Conservation (phyloP, 345 rosid genomes). For the Ceriops tagal region DNA sequence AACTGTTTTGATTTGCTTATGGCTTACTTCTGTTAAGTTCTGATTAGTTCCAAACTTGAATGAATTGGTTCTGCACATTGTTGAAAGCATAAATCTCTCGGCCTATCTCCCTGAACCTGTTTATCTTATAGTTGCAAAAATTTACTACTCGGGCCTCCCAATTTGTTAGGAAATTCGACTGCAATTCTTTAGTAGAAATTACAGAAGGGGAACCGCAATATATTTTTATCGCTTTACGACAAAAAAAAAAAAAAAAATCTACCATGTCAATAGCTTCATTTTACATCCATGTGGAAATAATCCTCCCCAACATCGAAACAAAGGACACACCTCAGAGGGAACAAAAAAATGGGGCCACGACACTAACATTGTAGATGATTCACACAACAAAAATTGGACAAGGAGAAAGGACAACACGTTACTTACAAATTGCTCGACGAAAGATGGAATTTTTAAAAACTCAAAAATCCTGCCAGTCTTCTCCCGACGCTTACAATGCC, state of each 20-base stretch:
- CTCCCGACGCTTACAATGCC: neutral
- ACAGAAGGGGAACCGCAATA: no score
- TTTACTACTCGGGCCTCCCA: no score
- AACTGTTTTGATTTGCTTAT: conserved; percentile 35
- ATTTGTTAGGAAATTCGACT: no score
- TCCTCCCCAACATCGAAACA: no score
- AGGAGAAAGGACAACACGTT: conserved; percentile 15
- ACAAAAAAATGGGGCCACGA: neutral
- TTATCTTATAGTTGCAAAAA: no score
- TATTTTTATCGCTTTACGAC: no score
- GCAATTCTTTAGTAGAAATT: no score
- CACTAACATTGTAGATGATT: neutral
- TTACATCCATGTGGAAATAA: no score
- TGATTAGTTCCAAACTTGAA: neutral
- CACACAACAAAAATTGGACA: neutral
- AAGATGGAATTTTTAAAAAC: neutral
- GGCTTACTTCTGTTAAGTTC: neutral
- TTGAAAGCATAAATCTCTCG: neutral
- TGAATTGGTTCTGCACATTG: conserved; percentile 4
- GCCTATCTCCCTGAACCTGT: neutral
- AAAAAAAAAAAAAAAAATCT: no score
- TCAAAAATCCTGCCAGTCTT: conserved; percentile 6
- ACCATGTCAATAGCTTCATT: no score
- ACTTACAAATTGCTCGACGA: conserved; percentile 24
- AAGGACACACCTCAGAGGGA: neutral